These are phyloP conservation scores for Ceratobasidium sp. DNA, from an alignment of 1,284 basidiomycete genomes.

Conservation along the genomic window DNA sequence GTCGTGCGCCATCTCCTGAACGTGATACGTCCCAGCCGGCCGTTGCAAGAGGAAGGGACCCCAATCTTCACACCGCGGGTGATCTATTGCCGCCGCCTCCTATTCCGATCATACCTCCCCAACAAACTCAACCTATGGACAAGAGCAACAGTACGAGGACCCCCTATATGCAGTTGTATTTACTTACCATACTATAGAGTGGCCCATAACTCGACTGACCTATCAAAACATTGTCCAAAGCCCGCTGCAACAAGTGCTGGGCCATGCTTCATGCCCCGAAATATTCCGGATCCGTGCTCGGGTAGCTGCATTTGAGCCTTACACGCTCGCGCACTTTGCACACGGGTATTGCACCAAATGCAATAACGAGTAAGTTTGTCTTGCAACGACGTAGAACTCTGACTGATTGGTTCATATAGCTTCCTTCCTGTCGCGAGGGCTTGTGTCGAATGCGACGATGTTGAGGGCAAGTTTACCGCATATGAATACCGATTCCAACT, in stretches of 20 bases:
- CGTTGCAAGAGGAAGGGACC: not conserved
- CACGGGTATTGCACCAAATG: constrained; percentile 11
- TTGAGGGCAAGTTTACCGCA: constrained; percentile 3
- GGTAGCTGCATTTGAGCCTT: constrained; percentile 26
- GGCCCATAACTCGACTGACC: constrained; percentile 4
- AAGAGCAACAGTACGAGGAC: not conserved
- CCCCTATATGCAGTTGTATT: not conserved
- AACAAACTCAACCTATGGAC: not conserved
- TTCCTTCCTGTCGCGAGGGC: not conserved
- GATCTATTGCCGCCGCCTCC: constrained; percentile 15
- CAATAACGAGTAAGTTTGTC: constrained; percentile 7
- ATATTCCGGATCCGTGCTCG: constrained; percentile 23
- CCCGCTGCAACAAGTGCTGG: constrained; percentile 22
- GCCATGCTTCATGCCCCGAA: constrained; percentile 23
- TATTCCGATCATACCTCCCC: not conserved
- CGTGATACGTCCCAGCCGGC: not conserved
- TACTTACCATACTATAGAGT: not conserved
- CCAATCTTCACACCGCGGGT: constrained; percentile 16
- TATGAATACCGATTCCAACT: constrained; percentile 29
- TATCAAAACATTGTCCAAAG: constrained; percentile 22
- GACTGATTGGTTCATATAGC: not conserved
- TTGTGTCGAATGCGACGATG: constrained; percentile 14
- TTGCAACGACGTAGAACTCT: not conserved
- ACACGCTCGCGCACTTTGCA: constrained; percentile 15
- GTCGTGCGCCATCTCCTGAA: not conserved